These are phyloP conservation scores for Phellopilus nigrolimitatus DNA, from an alignment of 1,284 basidiomycete species.

Conservation along the genomic window DNA sequence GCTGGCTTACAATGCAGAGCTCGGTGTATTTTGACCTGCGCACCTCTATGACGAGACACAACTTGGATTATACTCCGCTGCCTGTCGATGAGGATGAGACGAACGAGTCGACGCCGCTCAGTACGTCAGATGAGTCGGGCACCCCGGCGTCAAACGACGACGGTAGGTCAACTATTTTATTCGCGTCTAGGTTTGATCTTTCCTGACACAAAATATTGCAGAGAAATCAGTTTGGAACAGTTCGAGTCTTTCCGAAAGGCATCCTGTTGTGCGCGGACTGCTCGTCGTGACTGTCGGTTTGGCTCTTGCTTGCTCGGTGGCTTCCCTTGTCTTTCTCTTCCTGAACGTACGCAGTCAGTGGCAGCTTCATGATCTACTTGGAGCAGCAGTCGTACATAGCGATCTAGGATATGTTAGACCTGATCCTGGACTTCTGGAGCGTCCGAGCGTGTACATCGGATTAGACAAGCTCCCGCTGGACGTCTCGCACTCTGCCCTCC, in stretches of 20 bases:
- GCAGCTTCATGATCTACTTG: constrained; percentile 11
- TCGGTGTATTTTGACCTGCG: not conserved
- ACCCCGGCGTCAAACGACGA: not conserved
- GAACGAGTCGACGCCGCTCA: not conserved
- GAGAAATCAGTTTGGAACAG: not conserved
- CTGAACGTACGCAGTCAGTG: constrained; percentile 12
- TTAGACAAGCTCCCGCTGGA: constrained; percentile 18
- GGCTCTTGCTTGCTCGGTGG: constrained; percentile 6
- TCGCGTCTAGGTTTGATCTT: not conserved
- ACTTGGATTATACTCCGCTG: constrained; percentile 7
- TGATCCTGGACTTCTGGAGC: constrained; percentile 11
- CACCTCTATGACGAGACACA: constrained; percentile 2
- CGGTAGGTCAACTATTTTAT: no score
- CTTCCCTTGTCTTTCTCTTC: constrained; percentile 9
- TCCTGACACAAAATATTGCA: not conserved
- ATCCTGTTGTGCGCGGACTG: not conserved
- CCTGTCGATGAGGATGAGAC: not conserved
- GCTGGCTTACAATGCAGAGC: not conserved
- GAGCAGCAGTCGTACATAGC: constrained; percentile 6
- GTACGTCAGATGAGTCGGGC: not conserved
- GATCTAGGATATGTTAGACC: constrained; percentile 1
- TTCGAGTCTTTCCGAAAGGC: not conserved
- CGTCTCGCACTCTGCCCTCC: constrained; percentile 15
- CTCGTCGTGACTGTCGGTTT: not conserved
- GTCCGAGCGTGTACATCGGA: constrained; percentile 17